These are phyloP conservation scores for Ilex asprella DNA, from an alignment of 257 asterid genomes.

Conservation along the genomic window DNA sequence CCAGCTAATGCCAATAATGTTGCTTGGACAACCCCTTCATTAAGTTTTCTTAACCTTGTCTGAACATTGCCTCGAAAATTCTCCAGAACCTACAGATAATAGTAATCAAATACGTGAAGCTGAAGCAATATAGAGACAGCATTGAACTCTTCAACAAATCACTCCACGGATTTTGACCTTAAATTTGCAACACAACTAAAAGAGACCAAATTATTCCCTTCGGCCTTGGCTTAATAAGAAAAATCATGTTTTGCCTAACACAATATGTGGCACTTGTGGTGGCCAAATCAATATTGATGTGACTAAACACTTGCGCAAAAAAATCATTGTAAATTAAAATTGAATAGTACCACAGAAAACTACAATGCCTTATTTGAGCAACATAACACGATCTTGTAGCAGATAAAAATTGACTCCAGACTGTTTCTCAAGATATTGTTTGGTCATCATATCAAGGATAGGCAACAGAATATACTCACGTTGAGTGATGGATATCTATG, in stretches of 20 bases:
- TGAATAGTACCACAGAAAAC: not conserved
- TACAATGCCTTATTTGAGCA: not conserved
- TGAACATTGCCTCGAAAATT: slow-evolving; percentile 96
- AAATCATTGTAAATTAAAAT: not conserved
- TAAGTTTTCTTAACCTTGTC: slow-evolving; percentile 74
- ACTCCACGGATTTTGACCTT: not conserved
- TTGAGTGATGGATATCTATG: slow-evolving; percentile 70
- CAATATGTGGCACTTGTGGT: not conserved
- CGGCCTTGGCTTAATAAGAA: not conserved
- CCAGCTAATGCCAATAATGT: slow-evolving; percentile 92
- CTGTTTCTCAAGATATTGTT: not conserved
- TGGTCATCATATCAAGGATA: not conserved
- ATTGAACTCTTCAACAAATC: not conserved
- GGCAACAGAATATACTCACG: slow-evolving; percentile 24
- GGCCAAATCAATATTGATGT: not conserved
- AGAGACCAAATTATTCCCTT: not conserved
- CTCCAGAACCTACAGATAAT: slow-evolving; percentile 62
- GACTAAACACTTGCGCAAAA: not conserved
- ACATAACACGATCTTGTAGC: not conserved
- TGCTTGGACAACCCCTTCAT: slow-evolving; percentile 92
- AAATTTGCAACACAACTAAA: not conserved
- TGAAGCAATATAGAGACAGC: not conserved
- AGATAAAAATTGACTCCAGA: too few species aligned
- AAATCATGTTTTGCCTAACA: not conserved
- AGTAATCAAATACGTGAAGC: slow-evolving; percentile 4